These are phyloP conservation scores for Mucor irregularis DNA, from an alignment of 371 early-diverging fungal genomes.

Conservation along the genomic window DNA sequence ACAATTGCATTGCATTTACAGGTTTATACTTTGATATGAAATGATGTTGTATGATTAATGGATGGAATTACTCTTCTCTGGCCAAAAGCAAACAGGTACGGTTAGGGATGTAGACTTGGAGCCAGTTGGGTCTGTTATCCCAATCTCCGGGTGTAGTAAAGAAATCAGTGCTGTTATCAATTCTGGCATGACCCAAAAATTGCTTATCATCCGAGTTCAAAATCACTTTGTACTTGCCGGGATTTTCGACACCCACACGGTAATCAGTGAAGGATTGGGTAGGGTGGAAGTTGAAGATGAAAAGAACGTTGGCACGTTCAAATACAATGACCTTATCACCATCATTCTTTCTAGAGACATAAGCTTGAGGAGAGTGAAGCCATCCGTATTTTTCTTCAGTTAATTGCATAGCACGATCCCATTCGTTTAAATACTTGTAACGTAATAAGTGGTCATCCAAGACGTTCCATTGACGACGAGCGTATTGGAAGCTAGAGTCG, in stretches of 20 bases:
- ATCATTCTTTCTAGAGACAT: slow-evolving; percentile 89
- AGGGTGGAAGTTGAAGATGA: slow-evolving; percentile 95
- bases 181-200: slow-evolving; percentile 82
- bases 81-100: slow-evolving; percentile 31
- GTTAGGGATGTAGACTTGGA: slow-evolving; percentile 57
- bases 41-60: background rate
- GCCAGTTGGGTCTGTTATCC: slow-evolving; percentile 70
- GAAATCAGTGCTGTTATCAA: slow-evolving; percentile 63
- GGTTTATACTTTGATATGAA: too few relatives aligned
- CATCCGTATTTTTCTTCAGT: slow-evolving; percentile 73
- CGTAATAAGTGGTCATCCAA: slow-evolving; percentile 83
- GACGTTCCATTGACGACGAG: slow-evolving; percentile 93
- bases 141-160: slow-evolving; percentile 69
- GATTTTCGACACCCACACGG: slow-evolving; percentile 70
- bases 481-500: slow-evolving; percentile 89
- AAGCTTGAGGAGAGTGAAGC: slow-evolving; percentile 71
- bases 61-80: slow-evolving; percentile 1
- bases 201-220: slow-evolving; percentile 75
- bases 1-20: slow-evolving; percentile 1
- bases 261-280: slow-evolving; percentile 85
- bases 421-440: slow-evolving; percentile 89
- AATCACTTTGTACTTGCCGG: slow-evolving; percentile 76
- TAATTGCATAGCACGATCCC: slow-evolving; percentile 84
- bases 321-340: slow-evolving; percentile 91
- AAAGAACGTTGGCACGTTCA: slow-evolving; percentile 86